These are phyloP conservation scores for Pachysolen tannophilus DNA, from an alignment of 805 yeast genomes.

Conservation along the genomic window DNA sequence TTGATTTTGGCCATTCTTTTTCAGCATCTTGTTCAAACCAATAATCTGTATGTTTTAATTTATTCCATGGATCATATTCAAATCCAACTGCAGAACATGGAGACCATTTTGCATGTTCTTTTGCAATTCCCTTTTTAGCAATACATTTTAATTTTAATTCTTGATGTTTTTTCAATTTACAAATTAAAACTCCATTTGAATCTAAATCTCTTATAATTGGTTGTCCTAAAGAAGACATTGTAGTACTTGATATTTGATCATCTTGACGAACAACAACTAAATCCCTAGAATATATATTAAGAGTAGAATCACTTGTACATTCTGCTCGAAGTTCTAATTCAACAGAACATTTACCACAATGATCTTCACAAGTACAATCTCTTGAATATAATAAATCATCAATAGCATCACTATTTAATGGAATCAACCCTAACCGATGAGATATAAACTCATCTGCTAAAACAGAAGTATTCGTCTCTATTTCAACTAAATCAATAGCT, in stretches of 20 bases:
- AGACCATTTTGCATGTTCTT: slow-evolving; percentile 98
- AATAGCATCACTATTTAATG: slow-evolving; percentile 76
- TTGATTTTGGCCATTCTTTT: slow-evolving; percentile 88
- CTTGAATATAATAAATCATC: slow-evolving; percentile 81
- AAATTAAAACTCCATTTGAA: slow-evolving; percentile 79
- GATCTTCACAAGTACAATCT: slow-evolving; percentile 97
- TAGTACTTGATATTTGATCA: slow-evolving; percentile 15
- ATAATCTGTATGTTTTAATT: slow-evolving; percentile 87
- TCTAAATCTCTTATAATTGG: slow-evolving; percentile 80
- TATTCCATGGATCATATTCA: slow-evolving; percentile 99
- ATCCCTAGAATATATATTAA: slow-evolving; percentile 87
- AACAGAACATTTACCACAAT: slow-evolving; percentile 93
- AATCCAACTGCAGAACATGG: slow-evolving; percentile 95
- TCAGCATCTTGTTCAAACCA: slow-evolving; percentile 92
- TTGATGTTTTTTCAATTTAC: slow-evolving; percentile 88
- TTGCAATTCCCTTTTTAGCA: slow-evolving; percentile 95
- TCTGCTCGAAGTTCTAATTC: slow-evolving; percentile 75
- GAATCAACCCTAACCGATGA: slow-evolving; percentile 89
- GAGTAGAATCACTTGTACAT: slow-evolving; percentile 80
- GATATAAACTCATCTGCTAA: slow-evolving; percentile 95
- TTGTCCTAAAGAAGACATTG: slow-evolving; percentile 50
- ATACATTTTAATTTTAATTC: slow-evolving; percentile 84
- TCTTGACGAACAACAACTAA: slow-evolving; percentile 32
- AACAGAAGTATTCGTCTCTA: slow-evolving; percentile 87
- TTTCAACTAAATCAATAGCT: slow-evolving; percentile 93